A percentile compares a stretch with the other conserved stretches of the same genome.
phyloP scores from a whole-genome alignment of 306 rosid genomes.

The Arachis stenosperma region DNA sequence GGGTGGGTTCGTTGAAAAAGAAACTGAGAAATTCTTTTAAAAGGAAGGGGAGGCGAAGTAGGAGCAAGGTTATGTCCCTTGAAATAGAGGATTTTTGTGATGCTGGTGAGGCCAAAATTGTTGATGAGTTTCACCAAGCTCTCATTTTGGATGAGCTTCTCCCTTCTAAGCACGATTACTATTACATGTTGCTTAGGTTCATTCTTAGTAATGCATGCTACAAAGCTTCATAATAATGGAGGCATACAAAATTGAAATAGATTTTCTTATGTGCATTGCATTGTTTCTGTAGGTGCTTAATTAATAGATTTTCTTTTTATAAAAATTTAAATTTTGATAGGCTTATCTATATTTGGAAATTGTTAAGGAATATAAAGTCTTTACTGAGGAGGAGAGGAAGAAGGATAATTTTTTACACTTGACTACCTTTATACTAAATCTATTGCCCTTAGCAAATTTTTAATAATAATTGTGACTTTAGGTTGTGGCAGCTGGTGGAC shows the following conservation, averaged over 20 bases:
- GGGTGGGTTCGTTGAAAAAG: slow-evolving; percentile 59
- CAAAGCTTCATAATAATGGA: no score
- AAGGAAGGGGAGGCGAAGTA: no score
- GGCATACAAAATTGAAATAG: no score
- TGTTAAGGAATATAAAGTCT: slow-evolving; percentile 81
- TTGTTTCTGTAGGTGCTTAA: no score
- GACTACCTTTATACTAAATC: slow-evolving; percentile 6
- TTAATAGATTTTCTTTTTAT: no score
- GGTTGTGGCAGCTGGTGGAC: slow-evolving; percentile 97
- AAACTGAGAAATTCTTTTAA: slow-evolving; percentile 65
- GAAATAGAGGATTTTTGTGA: slow-evolving; percentile 76
- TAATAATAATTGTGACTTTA: slow-evolving; percentile 43
- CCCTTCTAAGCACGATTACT: slow-evolving; percentile 84
- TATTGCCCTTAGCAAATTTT: slow-evolving; percentile 29
- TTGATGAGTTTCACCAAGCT: slow-evolving; percentile 76
- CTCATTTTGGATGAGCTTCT: slow-evolving; percentile 76
- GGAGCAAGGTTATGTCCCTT: no score
- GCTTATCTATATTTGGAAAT: slow-evolving; percentile 49
- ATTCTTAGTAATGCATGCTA: no score
- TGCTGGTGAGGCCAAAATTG: slow-evolving; percentile 64
- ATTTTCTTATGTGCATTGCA: no score
- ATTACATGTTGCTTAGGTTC: slow-evolving; percentile 81
- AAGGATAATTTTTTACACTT: slow-evolving; percentile 52
- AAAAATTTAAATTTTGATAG: no score
- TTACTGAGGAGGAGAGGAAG: slow-evolving; percentile 86